These are phyloP conservation scores for Tubosaeta brunneosetosa DNA, from an alignment of 768 basidiomycete genomes.

Conservation along the genomic window DNA sequence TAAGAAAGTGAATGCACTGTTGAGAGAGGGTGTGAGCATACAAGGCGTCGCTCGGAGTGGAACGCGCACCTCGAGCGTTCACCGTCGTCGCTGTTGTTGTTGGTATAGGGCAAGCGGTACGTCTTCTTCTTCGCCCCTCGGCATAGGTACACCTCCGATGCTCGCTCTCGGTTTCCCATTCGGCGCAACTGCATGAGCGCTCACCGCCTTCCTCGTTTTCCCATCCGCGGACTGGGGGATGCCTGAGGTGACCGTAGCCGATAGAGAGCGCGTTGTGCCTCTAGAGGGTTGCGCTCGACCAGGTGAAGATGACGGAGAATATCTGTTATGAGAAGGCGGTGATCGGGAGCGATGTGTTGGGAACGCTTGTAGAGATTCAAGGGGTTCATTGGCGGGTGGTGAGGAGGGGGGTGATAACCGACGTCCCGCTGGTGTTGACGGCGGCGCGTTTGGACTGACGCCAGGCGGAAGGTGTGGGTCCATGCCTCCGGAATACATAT, in stretches of 20 bases:
- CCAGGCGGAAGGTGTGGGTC: slow-evolving; percentile 51
- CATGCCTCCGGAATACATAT: slow-evolving; percentile 25
- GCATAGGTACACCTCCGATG: slow-evolving; percentile 28
- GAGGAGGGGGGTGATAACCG: slow-evolving; percentile 32
- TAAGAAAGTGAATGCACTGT: slow-evolving; percentile 1
- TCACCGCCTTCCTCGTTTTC: slow-evolving; percentile 58
- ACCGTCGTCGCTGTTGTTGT: slow-evolving; percentile 65
- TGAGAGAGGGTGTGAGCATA: slow-evolving; percentile 5
- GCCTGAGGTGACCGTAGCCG: slow-evolving; percentile 53
- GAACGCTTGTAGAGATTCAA: slow-evolving; percentile 22
- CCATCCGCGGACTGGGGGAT: slow-evolving; percentile 40
- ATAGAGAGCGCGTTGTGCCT: slow-evolving; percentile 62
- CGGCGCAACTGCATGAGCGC: slow-evolving; percentile 54
- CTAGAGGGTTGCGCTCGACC: slow-evolving; percentile 30
- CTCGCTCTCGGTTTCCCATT: slow-evolving; percentile 41
- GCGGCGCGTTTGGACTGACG: slow-evolving; percentile 28
- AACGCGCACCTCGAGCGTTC: slow-evolving; percentile 14
- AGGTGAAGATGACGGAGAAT: slow-evolving; percentile 28
- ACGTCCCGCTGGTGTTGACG: slow-evolving; percentile 21
- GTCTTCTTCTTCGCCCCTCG: slow-evolving; percentile 65
- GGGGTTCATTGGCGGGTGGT: slow-evolving; percentile 24
- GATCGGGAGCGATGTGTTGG: slow-evolving; percentile 47
- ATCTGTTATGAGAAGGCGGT: slow-evolving; percentile 44
- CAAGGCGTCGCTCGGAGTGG: not conserved
- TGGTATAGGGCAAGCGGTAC: slow-evolving; percentile 77